Conservation (phyloP, 768 basidiomycete genomes). For the Chiua virens region DNA sequence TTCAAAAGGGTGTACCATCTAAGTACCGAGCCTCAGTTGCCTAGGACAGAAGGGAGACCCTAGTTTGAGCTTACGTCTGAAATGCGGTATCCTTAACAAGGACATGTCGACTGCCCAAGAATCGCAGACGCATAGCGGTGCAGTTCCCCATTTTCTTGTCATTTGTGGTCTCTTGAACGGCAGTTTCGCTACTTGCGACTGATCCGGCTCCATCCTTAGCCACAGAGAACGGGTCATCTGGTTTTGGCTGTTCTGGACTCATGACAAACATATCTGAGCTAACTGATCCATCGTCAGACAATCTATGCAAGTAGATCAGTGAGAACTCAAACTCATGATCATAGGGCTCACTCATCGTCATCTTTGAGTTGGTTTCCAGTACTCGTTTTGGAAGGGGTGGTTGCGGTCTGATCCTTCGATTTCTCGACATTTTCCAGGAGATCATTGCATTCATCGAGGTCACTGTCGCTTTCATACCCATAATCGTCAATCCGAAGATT, state of each 20-base stretch:
- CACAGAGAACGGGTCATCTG: neutral
- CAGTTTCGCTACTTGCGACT: constrained; percentile 6
- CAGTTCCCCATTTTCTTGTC: neutral
- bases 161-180: neutral
- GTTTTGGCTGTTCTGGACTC: constrained; percentile 10
- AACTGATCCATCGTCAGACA: constrained; percentile 11
- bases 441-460: constrained; percentile 30
- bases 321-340: neutral
- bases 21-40: neutral
- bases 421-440: neutral
- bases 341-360: constrained; percentile 5
- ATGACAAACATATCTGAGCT: constrained; percentile 19
- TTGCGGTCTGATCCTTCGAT: neutral
- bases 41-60: neutral
- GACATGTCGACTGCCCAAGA: constrained; percentile 23
- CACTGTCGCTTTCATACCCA: constrained; percentile 36
- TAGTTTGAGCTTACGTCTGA: constrained; percentile 19
- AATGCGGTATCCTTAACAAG: constrained; percentile 30
- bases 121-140: constrained; percentile 7
- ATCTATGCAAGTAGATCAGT: constrained; percentile 7
- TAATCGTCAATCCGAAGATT: constrained; percentile 20
- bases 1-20: constrained; percentile 42
- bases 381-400: neutral
- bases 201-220: neutral
- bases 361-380: neutral